Evolutionary conservation across 208 protist genomes (phyloP).

Genomic region (Acanthamoeba quina): DNA sequence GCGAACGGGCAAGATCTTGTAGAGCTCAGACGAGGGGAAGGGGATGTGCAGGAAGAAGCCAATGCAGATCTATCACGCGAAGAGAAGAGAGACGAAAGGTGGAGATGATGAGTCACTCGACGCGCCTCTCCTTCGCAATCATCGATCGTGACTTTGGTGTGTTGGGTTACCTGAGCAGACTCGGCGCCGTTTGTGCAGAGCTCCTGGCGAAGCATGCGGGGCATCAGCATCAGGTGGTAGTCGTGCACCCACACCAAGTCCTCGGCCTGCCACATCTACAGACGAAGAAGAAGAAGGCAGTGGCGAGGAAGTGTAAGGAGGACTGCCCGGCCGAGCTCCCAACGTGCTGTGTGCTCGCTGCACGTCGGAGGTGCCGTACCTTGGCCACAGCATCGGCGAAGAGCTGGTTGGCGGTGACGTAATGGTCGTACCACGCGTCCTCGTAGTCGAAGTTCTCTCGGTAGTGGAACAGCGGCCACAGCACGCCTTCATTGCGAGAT

Average conservation of each 20-base stretch:
- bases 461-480: conserved; percentile 90
- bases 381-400: conserved; percentile 81
- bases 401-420: conserved; percentile 83
- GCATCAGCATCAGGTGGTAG: conserved; percentile 90
- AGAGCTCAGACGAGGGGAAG: conserved; percentile 89
- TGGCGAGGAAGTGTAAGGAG: background rate
- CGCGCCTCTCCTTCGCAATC: too few species aligned
- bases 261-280: conserved; percentile 68
- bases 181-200: background rate
- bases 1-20: conserved; percentile 84
- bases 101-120: too few species aligned
- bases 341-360: too few species aligned
- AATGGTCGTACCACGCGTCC: conserved; percentile 79
- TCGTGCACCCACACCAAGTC: conserved; percentile 91
- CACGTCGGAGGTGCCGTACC: background rate
- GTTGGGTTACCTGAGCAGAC: background rate
- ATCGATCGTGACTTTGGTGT: too few species aligned
- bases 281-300: background rate
- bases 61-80: conserved; percentile 31
- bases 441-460: conserved; percentile 75
- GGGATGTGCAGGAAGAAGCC: conserved; percentile 91
- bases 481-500: conserved; percentile 69
- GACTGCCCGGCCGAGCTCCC: background rate
- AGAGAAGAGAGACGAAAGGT: too few species aligned
- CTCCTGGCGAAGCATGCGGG: conserved; percentile 84